Evolutionary conservation across 768 basidiomycete genomes (phyloP), one percentile per base, ranked within the genome.

Genomic region (Kwoniella shandongensis): DNA sequence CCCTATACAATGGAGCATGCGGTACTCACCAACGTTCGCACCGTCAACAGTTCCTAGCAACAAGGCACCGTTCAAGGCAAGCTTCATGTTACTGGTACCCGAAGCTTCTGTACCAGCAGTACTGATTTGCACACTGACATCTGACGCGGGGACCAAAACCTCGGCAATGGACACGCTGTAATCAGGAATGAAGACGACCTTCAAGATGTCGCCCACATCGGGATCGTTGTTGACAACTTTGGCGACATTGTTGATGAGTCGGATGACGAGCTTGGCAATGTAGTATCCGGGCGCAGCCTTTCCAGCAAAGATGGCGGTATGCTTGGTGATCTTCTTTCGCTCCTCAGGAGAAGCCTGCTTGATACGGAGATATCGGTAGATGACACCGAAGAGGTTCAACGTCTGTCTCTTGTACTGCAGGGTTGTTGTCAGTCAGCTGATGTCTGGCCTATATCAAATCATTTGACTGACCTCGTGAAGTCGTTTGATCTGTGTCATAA

Each of bases 61-160:
- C 45, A 97, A 79, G 20, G 91, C 92, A 35, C 94, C 94, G 67
- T 91, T 92, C 49, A 94, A 74, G 67, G 88, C 88, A 78, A 97
- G 91, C 70, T 78, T 78, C 76, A 78, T 78, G 69, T 77, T 78
- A 58, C 68, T 70, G 11, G 75, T 77, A 42, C 72, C 74, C n/a
- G 72, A 74, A 22, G 79, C 79, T 73, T 97, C 92, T 1, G 94
- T 97, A 35, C 94, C 94, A 2, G 94, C 96, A 13, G 94, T 98
- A 22, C 89, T 92, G 77, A 99, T 97, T 77, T 98, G 94, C 73
- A 96, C 90, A 60, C 85, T 87, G 79, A 97, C 88, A 75, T 98
- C 92, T 26, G 88, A 87, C 12, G 94, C 89, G n/a, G 78, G 79
- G 25, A 78, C 70, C 48, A 78, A 57, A 42, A 78, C 67, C 58